Evolutionary conservation across 495 filamentous ascomycete genomes (phyloP).

Genomic region (Pseudoneurospora amorphoporcata): DNA sequence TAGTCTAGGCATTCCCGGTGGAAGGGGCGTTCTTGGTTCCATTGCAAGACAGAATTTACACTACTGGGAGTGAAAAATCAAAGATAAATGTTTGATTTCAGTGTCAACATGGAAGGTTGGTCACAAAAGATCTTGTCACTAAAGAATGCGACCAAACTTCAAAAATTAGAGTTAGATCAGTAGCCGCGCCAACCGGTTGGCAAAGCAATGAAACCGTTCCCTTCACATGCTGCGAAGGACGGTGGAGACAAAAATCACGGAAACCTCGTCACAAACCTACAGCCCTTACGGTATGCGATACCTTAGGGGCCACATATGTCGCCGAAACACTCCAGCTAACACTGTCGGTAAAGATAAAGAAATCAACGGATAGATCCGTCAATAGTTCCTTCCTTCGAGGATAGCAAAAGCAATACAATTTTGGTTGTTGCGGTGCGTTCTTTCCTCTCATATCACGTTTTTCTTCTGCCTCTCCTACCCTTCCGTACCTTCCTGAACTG

Average conservation of each 20-base stretch:
- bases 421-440: neutral
- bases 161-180: neutral
- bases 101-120: neutral
- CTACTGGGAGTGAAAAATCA: neutral
- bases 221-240: neutral
- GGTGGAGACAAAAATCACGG: neutral
- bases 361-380: neutral
- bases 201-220: neutral
- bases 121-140: neutral
- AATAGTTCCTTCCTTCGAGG: neutral
- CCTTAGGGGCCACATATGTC: neutral
- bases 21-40: neutral
- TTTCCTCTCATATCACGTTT: neutral
- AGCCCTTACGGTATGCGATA: neutral
- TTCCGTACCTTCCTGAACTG: too few species aligned
- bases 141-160: neutral
- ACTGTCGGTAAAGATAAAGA: neutral
- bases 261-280: neutral
- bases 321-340: neutral
- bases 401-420: too few species aligned
- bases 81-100: neutral
- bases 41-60: neutral
- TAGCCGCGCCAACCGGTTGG: too few species aligned
- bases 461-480: neutral
- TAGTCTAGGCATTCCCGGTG: neutral